These are phyloP conservation scores for Pichia paraexigua DNA, from an alignment of 805 yeast genomes.

Conservation along the genomic window DNA sequence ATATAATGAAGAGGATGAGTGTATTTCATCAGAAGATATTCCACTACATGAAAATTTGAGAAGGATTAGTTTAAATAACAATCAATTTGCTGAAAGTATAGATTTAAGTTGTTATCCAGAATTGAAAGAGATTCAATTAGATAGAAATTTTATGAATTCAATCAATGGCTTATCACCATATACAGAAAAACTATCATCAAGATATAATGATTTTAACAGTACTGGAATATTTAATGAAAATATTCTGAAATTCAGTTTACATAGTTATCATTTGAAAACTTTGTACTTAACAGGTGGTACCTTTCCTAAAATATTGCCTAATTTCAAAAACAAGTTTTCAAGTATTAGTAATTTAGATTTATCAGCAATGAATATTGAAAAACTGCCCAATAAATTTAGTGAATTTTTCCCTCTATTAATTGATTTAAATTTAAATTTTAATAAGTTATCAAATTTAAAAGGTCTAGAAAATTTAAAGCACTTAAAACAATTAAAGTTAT, in stretches of 20 bases:
- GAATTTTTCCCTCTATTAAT: slow-evolving; percentile 37
- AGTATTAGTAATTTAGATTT: slow-evolving; percentile 35
- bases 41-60: slow-evolving; percentile 10
- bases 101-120: slow-evolving; percentile 30
- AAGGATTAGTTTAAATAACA: slow-evolving; percentile 9
- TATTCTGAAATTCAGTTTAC: slow-evolving; percentile 12
- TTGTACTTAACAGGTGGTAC: slow-evolving; percentile 30
- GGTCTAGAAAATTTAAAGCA: slow-evolving; percentile 30
- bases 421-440: slow-evolving; percentile 44
- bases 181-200: slow-evolving; percentile 37
- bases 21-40: slow-evolving; percentile 32
- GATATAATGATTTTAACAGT: slow-evolving; percentile 19
- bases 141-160: slow-evolving; percentile 29
- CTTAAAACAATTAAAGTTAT: slow-evolving; percentile 33
- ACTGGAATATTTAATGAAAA: slow-evolving; percentile 17
- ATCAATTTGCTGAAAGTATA: slow-evolving; percentile 1
- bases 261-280: slow-evolving; percentile 22
- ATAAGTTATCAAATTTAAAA: slow-evolving; percentile 30
- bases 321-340: slow-evolving; percentile 14
- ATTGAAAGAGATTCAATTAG: slow-evolving; percentile 38
- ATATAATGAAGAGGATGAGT: slow-evolving; percentile 5
- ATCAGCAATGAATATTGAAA: slow-evolving; percentile 38
- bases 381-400: slow-evolving; percentile 32
- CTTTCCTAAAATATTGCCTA: slow-evolving; percentile 6
- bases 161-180: slow-evolving; percentile 26